Conservation (phyloP, 768 basidiomycete species). For the Rhodotorula toruloides region DNA sequence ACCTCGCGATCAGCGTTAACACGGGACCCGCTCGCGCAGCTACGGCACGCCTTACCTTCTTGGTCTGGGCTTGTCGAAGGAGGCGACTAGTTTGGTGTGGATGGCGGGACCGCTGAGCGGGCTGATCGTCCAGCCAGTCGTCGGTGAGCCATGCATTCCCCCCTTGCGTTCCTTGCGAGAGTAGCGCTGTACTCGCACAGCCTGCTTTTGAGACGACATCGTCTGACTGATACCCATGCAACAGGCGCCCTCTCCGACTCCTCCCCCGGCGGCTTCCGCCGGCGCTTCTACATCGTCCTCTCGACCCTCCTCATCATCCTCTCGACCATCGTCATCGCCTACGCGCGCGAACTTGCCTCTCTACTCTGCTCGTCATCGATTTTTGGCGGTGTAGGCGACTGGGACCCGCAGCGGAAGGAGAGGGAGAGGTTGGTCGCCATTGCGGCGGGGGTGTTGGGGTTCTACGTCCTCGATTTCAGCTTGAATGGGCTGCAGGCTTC, state of each 20-base stretch:
- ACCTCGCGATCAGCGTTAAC: neutral
- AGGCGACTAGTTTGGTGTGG: conserved; percentile 92
- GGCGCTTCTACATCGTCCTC: conserved; percentile 89
- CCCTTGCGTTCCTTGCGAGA: neutral
- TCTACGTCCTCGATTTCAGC: conserved; percentile 95
- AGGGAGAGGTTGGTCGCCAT: conserved; percentile 71
- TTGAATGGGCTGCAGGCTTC: conserved; percentile 71
- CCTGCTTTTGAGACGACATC: neutral
- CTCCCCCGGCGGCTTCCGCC: conserved; percentile 69
- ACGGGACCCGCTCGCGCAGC: conserved; percentile 52
- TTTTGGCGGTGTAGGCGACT: conserved; percentile 71
- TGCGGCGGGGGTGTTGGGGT: conserved; percentile 75
- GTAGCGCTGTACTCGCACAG: no score
- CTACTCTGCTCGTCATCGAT: conserved; percentile 66
- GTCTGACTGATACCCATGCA: no score
- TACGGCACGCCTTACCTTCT: conserved; percentile 94
- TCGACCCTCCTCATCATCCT: conserved; percentile 74
- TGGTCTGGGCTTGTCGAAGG: conserved; percentile 71
- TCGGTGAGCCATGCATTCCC: conserved; percentile 62
- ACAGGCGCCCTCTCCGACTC: conserved; percentile 91
- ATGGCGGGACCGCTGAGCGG: conserved; percentile 81
- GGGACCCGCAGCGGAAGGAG: conserved; percentile 68
- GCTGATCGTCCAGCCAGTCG: conserved; percentile 90
- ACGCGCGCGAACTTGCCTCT: conserved; percentile 65
- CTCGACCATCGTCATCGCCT: conserved; percentile 76